Base-by-base conservation (phyloP, 2,329 filamentous ascomycete species). In the Neoascochyta sp. region DNA sequence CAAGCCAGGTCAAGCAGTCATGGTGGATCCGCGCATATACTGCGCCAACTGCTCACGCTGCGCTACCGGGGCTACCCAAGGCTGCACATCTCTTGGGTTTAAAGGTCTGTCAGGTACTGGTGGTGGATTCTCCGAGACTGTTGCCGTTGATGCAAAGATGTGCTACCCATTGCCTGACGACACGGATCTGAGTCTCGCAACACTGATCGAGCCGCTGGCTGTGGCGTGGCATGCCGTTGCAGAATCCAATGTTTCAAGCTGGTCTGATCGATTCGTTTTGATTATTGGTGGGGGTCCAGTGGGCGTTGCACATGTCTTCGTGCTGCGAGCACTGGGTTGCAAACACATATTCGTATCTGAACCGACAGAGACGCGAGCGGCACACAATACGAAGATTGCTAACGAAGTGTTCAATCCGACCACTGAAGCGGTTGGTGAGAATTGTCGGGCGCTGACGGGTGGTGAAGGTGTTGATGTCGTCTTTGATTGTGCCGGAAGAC, bases 401-500 rank as follows among this genome's bases (percentile, higher is more conserved):
- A 49, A 60, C 27, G 30, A 41, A 9, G 47, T 57, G 2, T 38
- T 58, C 18, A 45, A 58, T 34, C 55, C 55, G 7, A 32, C 42
- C 12, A 28, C 35, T 13, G 47, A 54, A 10, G 39, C 60, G 18
- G 42, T 65, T 11, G 58, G 43, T 4, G 48, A 47, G 1, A 41
- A 28, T 12, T 59, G 52, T 21, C 38, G 47, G 11, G 49, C 53
- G 11, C 14, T 55, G 15, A 60, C 54, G 4, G 31, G 29, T 18
- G 54, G 55, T 2, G 46, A 52, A 24, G 58, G 56, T 9, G 54
- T 59, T 0, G 52, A 60, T 32, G 37, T 60, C 9, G 54, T 57
- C 4, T 62, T 62, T 23, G 57, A 64, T 34, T 58, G 55, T 42
- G 59, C 60, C 3, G 59, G 60, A 5, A 41, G 57, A 9, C 51